A percentile compares a stretch with the other conserved stretches of the same genome.
Conservation (phyloP, 169 alveolate species). For the Plasmodium reichenowi region DNA sequence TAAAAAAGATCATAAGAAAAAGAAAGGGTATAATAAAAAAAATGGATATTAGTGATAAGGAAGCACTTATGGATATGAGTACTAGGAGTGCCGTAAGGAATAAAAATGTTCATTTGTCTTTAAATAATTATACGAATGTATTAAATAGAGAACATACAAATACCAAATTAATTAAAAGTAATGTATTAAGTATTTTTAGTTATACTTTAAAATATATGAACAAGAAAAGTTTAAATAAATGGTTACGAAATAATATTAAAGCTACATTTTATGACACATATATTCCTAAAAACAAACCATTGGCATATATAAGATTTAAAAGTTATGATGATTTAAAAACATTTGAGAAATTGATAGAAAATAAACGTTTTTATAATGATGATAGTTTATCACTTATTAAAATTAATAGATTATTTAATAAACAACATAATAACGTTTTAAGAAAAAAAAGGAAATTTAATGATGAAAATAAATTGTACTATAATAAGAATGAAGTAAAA, state of each 20-base stretch:
- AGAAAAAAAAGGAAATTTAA: conserved; percentile 28
- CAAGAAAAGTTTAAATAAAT: conserved; percentile 60
- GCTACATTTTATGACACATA: conserved; percentile 60
- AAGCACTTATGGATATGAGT: conserved; percentile 30
- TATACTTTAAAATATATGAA: conserved; percentile 72
- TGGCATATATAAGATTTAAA: conserved; percentile 67
- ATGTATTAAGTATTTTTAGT: conserved; percentile 75
- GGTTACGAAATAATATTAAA: conserved; percentile 68
- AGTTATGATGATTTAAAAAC: conserved; percentile 32
- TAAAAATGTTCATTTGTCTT: conserved; percentile 32
- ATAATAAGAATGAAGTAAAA: background rate
- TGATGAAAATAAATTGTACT: background rate
- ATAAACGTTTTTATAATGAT: conserved; percentile 55
- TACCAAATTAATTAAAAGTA: conserved; percentile 31
- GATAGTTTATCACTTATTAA: conserved; percentile 65
- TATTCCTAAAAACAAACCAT: conserved; percentile 59
- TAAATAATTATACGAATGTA: conserved; percentile 36
- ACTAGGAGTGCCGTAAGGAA: conserved; percentile 7
- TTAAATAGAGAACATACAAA: background rate
- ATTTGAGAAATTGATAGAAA: conserved; percentile 69
- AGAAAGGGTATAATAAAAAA: background rate
- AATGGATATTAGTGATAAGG: conserved; percentile 27
- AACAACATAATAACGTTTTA: background rate
- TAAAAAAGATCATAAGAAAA: too few species aligned
- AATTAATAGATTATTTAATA: conserved; percentile 34